Percentiles rank a stretch among this genome's conserved stretches.
phyloP scores from a whole-genome alignment of 108 stramenopile genomes.

The Pseudonitzschia multistriata region DNA sequence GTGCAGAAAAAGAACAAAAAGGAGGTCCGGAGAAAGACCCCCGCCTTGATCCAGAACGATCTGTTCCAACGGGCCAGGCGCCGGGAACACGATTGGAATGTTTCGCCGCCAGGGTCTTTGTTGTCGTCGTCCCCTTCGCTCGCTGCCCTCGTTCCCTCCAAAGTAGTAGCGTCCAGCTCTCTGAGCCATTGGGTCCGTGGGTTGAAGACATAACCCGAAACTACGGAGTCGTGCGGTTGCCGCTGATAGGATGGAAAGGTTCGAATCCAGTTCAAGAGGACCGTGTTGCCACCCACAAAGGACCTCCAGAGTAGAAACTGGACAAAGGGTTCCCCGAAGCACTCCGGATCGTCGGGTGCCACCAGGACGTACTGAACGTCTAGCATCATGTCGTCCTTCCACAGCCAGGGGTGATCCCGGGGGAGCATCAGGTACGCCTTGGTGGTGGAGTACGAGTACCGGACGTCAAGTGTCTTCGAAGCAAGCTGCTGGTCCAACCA shows the following conservation, averaged over 20 bases:
- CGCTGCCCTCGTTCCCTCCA: too few relatives aligned
- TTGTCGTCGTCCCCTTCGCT: background rate
- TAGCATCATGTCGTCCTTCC: constrained; percentile 5
- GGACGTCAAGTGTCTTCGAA: background rate
- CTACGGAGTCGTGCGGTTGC: constrained; percentile 14
- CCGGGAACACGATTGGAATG: too few relatives aligned
- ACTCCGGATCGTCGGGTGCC: constrained; percentile 48
- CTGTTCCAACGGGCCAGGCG: background rate
- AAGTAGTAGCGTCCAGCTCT: constrained; percentile 21
- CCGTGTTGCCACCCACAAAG: constrained; percentile 62
- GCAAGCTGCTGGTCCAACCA: constrained; percentile 6
- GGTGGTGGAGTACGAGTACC: constrained; percentile 61
- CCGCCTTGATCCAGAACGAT: constrained; percentile 31
- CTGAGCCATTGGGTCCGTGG: constrained; percentile 30
- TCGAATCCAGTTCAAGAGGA: constrained; percentile 73
- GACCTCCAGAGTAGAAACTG: constrained; percentile 40
- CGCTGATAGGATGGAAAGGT: constrained; percentile 1
- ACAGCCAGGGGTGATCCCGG: constrained; percentile 29
- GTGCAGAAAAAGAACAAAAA: constrained; percentile 93
- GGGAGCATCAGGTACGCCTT: constrained; percentile 62
- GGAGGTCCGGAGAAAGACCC: constrained; percentile 63
- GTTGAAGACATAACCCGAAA: constrained; percentile 45
- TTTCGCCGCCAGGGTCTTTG: background rate
- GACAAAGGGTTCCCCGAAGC: constrained; percentile 79
- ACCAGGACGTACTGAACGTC: constrained; percentile 54